Conservation (phyloP, 192 early-diverging fungal genomes). For the Coemansia sp. region DNA sequence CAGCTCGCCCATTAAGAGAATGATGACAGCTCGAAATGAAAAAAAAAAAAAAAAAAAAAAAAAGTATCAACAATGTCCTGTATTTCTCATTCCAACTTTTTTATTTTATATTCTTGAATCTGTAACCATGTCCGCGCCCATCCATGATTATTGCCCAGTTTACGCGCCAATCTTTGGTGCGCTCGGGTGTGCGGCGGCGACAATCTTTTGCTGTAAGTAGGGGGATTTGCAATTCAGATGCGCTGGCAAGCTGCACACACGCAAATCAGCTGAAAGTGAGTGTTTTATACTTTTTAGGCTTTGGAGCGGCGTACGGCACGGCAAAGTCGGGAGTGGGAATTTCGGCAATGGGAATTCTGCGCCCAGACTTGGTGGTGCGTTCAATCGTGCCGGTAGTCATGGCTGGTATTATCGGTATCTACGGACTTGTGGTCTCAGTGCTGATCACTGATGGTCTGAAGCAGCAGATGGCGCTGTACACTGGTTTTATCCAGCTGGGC, state of each 20-base stretch:
- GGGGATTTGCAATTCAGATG: neutral
- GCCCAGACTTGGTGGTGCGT: constrained; percentile 86
- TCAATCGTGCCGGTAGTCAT: constrained; percentile 92
- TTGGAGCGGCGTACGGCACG: constrained; percentile 91
- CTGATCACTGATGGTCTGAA: constrained; percentile 79
- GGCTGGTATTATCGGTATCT: constrained; percentile 99
- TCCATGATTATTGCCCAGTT: constrained; percentile 71
- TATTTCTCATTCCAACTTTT: too few relatives aligned
- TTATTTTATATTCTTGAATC: neutral
- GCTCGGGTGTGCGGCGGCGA: constrained; percentile 86
- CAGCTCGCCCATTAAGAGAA: too few relatives aligned
- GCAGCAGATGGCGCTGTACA: constrained; percentile 65
- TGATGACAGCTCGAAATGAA: too few relatives aligned
- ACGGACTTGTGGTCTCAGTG: constrained; percentile 96
- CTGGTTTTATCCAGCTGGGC: constrained; percentile 78
- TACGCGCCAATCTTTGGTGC: constrained; percentile 96
- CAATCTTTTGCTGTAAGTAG: constrained; percentile 83
- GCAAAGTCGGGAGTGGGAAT: constrained; percentile 90
- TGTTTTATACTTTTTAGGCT: constrained; percentile 50
- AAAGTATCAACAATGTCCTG: too few relatives aligned
- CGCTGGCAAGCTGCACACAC: too few relatives aligned
- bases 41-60: too few relatives aligned
- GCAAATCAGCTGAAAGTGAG: neutral
- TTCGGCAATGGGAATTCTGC: constrained; percentile 79
- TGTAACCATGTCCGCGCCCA: constrained; percentile 33